Evolutionary conservation across 2,329 filamentous ascomycete genomes (phyloP), one percentile per base, ranked within the genome.

Genomic region (Colletotrichum sp.): DNA sequence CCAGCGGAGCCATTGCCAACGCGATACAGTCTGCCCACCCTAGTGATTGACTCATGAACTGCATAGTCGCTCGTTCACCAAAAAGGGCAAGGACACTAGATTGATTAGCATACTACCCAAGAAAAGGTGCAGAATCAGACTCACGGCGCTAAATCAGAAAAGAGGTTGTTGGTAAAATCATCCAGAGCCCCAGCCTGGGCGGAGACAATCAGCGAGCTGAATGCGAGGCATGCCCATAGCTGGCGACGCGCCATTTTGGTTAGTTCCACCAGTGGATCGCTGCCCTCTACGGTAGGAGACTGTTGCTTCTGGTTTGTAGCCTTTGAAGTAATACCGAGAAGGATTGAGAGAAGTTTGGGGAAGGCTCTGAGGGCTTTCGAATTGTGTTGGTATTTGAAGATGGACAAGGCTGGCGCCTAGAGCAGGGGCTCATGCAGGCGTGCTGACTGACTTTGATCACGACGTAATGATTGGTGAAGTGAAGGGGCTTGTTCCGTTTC

Each of bases 41-140:
- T 0, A 81, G 77, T 1, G 81, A 82, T 72, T 86, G 81, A 76
- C 83, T 86, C 4, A 87, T 79, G 62, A 83, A 87, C 36, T 87
- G 84, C 49, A 84, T 84, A 0, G 86, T 85, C 3, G 85, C 80
- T 1, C 82, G 80, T 44, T 87, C 85, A 2, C 85, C 85, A 24
- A 86, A 86, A 0, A 87, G 79, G 0, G 83, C 78, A 1, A 87
- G 77, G 4, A 86, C 72, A 6, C 70, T 72, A 0, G 34, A 10
- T 13, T 5, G 21, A 21, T 39, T n/a, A 28, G 55, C 16, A 59
- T 18, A 28, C 8, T 10, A 26, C 21, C 6, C 15, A 59, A 13
- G 8, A 18, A 10, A 26, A 1, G 7, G 24, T 5, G 12, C 3
- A 0, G 1, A 10, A 18, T 16, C 18, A 24, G 0, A 44, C 62